Percentiles rank a stretch among this genome's conserved stretches.
These are phyloP conservation scores for Beauveria varroae DNA, from an alignment of 2,329 filamentous ascomycete genomes.

Conservation along the genomic window DNA sequence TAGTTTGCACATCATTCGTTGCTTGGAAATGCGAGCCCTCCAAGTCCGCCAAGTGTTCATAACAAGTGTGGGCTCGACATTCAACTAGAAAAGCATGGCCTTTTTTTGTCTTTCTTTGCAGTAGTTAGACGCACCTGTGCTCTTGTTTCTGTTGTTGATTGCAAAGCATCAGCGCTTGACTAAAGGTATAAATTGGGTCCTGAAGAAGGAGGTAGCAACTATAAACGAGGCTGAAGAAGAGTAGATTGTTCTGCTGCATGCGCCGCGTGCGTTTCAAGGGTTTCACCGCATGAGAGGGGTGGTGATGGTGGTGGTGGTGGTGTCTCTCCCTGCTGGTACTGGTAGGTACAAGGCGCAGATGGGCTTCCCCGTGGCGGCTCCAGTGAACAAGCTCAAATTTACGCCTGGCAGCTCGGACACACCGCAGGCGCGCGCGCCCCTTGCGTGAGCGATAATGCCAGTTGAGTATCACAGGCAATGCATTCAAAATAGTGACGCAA, in stretches of 20 bases:
- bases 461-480: neutral
- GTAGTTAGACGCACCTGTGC: neutral
- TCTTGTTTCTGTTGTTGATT: neutral
- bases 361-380: neutral
- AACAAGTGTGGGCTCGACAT: no score
- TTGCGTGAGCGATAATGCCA: neutral
- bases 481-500: no score
- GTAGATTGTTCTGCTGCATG: neutral
- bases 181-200: neutral
- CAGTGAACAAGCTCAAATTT: conserved; percentile 9
- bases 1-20: no score
- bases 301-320: neutral
- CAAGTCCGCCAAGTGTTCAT: no score
- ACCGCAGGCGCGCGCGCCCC: neutral
- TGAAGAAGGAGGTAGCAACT: no score
- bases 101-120: no score
- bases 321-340: neutral
- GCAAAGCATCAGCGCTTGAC: neutral
- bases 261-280: neutral
- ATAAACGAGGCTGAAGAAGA: neutral
- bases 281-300: neutral
- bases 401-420: neutral
- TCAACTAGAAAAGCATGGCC: no score
- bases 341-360: neutral
- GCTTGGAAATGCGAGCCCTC: no score